Percentiles rank a stretch among this genome's conserved stretches.
Conservation (phyloP, 2,329 filamentous ascomycete species). For the Stagonosporopsis vannaccii region DNA sequence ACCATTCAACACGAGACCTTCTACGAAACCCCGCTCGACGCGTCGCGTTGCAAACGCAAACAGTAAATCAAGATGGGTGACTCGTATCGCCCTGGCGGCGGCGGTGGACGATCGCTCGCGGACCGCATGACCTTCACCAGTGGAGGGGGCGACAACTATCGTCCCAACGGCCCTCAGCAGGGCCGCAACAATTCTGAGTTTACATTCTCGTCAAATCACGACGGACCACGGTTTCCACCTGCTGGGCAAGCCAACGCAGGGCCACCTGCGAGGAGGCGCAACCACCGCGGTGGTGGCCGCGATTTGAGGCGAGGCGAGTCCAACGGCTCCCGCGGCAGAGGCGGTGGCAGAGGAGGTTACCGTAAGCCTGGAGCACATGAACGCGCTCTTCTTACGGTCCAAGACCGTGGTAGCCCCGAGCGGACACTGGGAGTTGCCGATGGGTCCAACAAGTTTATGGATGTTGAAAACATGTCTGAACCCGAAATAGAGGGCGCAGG, state of each 20-base stretch:
- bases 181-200: slow-evolving; percentile 36
- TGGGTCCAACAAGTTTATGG: slow-evolving; percentile 51
- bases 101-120: slow-evolving; percentile 29
- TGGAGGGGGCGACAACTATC: slow-evolving; percentile 39
- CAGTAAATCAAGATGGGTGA: slow-evolving; percentile 29
- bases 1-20: slow-evolving; percentile 6
- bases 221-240: slow-evolving; percentile 41
- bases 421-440: slow-evolving; percentile 54
- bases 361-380: slow-evolving; percentile 50
- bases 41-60: slow-evolving; percentile 13
- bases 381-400: slow-evolving; percentile 54
- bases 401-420: slow-evolving; percentile 54
- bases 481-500: slow-evolving; percentile 47
- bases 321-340: slow-evolving; percentile 21
- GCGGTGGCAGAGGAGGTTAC: slow-evolving; percentile 26
- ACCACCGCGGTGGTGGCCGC: slow-evolving; percentile 28
- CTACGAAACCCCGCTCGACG: slow-evolving; percentile 5
- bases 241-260: slow-evolving; percentile 29
- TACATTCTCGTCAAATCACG: slow-evolving; percentile 42
- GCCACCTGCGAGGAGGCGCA: slow-evolving; percentile 25
- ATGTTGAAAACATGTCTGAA: slow-evolving; percentile 50
- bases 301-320: slow-evolving; percentile 29
- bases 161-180: slow-evolving; percentile 30
- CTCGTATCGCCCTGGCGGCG: slow-evolving; percentile 35
- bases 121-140: slow-evolving; percentile 41